Evolutionary conservation across 1,284 basidiomycete genomes (phyloP).

Genomic region (Moniliella sp.): DNA sequence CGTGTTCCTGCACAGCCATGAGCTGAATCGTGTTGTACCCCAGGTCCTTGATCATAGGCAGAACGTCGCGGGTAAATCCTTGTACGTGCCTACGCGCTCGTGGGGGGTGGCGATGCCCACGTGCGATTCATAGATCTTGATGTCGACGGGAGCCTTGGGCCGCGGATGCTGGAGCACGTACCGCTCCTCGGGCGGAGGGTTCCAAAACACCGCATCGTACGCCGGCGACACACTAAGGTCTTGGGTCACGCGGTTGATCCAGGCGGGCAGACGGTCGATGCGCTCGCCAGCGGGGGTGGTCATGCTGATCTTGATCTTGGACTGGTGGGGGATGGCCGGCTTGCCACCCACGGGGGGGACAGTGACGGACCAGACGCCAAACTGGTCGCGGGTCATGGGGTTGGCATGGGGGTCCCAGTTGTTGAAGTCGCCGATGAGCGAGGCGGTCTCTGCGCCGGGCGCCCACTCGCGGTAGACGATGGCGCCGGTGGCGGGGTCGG

Average conservation of each 20-base stretch:
- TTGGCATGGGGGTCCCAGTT: conserved; percentile 53
- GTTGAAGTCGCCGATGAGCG: conserved; percentile 86
- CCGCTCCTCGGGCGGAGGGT: conserved; percentile 50
- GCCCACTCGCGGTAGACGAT: conserved; percentile 88
- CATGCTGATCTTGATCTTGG: conserved; percentile 51
- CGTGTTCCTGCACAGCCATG: conserved; percentile 68
- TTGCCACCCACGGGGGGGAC: conserved; percentile 44
- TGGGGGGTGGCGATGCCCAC: conserved; percentile 86
- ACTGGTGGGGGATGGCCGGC: conserved; percentile 74
- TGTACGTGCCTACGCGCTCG: conserved; percentile 70
- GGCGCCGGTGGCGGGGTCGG: conserved; percentile 44
- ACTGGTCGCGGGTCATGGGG: conserved; percentile 73
- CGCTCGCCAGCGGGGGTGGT: conserved; percentile 55
- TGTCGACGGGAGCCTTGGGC: conserved; percentile 47
- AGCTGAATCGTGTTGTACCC: conserved; percentile 93
- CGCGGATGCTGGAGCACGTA: conserved; percentile 65
- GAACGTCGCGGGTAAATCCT: conserved; percentile 63
- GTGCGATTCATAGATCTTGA: conserved; percentile 88
- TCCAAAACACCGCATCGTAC: conserved; percentile 96
- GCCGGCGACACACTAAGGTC: conserved; percentile 68
- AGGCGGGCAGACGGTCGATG: conserved; percentile 73
- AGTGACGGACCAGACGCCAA: conserved; percentile 73
- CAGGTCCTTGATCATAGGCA: conserved; percentile 67
- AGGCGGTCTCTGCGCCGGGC: conserved; percentile 60
- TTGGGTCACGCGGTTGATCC: conserved; percentile 86